Percentiles rank a stretch among this genome's conserved stretches.
Conservation (phyloP, 2,329 filamentous ascomycete genomes). For the Fusarium tupiense region DNA sequence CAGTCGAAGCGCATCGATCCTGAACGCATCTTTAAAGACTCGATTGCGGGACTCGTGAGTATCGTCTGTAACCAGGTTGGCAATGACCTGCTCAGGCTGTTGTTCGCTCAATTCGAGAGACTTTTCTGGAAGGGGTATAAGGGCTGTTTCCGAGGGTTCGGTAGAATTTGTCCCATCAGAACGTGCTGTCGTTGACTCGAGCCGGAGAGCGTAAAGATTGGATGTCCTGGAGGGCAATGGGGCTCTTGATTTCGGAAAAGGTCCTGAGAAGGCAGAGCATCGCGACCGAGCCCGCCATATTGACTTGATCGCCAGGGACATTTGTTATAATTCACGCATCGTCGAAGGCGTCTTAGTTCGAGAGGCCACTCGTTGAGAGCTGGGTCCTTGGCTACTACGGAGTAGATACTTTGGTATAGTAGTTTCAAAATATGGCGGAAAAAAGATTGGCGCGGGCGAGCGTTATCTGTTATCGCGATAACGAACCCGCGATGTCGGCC, state of each 20-base stretch:
- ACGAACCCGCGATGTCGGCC: conserved; percentile 17
- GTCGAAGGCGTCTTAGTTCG: conserved; percentile 24
- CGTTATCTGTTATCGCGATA: conserved; percentile 42
- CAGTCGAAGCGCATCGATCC: conserved; percentile 27
- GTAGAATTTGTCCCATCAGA: not conserved
- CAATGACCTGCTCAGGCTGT: conserved; percentile 10
- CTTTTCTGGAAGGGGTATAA: not conserved
- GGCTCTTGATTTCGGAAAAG: conserved; percentile 33
- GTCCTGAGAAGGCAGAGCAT: conserved; percentile 42
- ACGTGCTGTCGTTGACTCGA: conserved; percentile 35
- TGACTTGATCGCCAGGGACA: conserved; percentile 58
- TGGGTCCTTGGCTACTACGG: conserved; percentile 1
- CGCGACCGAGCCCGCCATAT: conserved; percentile 54
- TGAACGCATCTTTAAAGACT: conserved; percentile 45
- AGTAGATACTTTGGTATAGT: not conserved
- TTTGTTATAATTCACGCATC: conserved; percentile 55
- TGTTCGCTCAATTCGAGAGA: conserved; percentile 2
- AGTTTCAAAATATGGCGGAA: conserved; percentile 14
- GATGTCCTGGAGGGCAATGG: conserved; percentile 30
- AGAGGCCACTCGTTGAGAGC: conserved; percentile 15
- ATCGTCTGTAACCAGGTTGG: conserved; percentile 23
- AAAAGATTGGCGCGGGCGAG: conserved; percentile 29
- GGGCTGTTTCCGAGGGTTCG: conserved; percentile 2
- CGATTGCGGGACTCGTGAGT: conserved; percentile 37
- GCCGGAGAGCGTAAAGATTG: conserved; percentile 20